These are phyloP conservation scores for Amphirosellinia nigrospora DNA, from an alignment of 495 filamentous ascomycete species.

Conservation along the genomic window DNA sequence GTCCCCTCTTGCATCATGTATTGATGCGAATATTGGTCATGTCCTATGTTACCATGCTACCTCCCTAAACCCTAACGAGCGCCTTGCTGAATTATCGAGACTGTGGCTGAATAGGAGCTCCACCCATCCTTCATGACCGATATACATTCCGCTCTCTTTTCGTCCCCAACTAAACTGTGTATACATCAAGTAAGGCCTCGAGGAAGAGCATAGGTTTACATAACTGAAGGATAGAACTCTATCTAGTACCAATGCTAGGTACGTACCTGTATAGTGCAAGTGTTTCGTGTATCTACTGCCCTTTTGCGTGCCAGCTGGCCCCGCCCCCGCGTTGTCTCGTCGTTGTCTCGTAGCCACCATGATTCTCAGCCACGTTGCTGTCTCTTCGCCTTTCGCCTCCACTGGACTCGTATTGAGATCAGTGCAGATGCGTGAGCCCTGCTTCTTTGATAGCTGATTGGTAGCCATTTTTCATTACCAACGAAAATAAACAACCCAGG, in stretches of 20 bases:
- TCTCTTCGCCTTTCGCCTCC: conserved; percentile 9
- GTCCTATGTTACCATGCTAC: background rate
- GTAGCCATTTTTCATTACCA: conserved; percentile 4
- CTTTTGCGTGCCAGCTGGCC: background rate
- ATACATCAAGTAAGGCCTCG: background rate
- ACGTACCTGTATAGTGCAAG: too few relatives aligned
- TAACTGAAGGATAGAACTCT: background rate
- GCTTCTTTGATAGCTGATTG: conserved; percentile 18
- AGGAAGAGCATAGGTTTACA: too few relatives aligned
- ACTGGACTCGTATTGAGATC: conserved; percentile 22
- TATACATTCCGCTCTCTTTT: background rate
- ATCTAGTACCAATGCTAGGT: too few relatives aligned
- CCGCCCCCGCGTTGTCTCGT: conserved; percentile 17
- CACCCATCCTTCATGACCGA: background rate
- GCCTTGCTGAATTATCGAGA: background rate
- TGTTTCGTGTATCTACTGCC: too few relatives aligned
- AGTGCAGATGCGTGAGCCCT: conserved; percentile 21
- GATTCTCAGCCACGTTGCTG: conserved; percentile 24
- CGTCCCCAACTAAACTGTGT: background rate
- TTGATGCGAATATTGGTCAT: conserved; percentile 2
- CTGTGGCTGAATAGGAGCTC: background rate
- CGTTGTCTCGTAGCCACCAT: conserved; percentile 16
- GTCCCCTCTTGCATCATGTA: conserved; percentile 25
- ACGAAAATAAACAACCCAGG: background rate
- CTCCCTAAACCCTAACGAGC: background rate